phyloP scores from a whole-genome alignment of 768 basidiomycete species.

The Pleurotus pulmonarius region DNA sequence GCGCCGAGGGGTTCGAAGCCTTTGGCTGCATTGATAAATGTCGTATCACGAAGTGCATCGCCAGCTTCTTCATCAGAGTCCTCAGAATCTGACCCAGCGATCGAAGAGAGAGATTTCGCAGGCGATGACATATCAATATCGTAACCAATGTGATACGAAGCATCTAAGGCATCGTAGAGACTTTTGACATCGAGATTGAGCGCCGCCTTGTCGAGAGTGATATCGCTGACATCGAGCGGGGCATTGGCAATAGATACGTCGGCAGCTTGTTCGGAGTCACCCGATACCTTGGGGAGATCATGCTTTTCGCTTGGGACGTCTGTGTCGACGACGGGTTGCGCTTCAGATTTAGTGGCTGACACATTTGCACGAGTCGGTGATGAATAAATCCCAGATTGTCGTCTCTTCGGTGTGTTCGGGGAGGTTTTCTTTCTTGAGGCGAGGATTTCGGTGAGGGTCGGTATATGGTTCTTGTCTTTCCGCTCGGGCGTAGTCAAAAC shows the following conservation, averaged over 20 bases:
- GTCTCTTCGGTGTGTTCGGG: background rate
- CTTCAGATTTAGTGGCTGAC: background rate
- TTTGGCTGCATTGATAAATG: background rate
- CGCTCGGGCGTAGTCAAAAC: background rate
- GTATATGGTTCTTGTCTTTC: background rate
- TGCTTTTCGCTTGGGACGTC: background rate
- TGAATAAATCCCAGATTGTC: too few relatives aligned
- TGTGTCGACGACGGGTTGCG: background rate
- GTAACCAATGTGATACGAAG: background rate
- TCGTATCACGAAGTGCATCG: background rate
- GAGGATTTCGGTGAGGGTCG: conserved; percentile 5
- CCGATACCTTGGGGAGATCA: background rate
- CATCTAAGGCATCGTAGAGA: background rate
- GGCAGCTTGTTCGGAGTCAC: background rate
- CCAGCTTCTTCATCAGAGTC: conserved; percentile 1
- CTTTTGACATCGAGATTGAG: background rate
- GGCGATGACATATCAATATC: conserved; percentile 3
- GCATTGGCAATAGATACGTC: background rate
- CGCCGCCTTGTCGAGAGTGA: background rate
- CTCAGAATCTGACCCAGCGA: conserved; percentile 7
- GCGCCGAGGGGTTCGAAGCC: background rate
- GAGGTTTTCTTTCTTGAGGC: background rate
- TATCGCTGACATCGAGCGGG: background rate
- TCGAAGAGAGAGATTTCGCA: conserved; percentile 7
- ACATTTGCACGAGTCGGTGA: too few relatives aligned